phyloP scores from a whole-genome alignment of 2,329 filamentous ascomycete genomes.

The Emergomyces pasteurianus region DNA sequence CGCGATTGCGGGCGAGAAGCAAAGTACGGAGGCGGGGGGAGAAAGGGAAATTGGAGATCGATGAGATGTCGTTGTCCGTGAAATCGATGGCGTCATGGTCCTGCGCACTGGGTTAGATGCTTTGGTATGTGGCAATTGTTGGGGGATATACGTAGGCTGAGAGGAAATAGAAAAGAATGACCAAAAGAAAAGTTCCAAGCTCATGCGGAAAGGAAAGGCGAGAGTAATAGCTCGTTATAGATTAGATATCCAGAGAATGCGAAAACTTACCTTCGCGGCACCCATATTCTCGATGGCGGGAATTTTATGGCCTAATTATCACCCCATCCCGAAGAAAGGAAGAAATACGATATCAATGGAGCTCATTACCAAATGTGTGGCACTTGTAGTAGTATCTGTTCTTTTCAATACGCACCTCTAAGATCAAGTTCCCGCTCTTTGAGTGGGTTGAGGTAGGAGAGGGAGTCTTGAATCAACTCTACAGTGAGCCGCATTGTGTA shows the following conservation, averaged over 20 bases:
- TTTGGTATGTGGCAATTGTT: not conserved
- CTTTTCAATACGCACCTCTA: slow-evolving; percentile 93
- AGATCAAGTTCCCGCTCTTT: slow-evolving; percentile 98
- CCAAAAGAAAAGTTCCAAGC: not conserved
- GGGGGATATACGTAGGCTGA: not conserved
- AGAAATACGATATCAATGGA: slow-evolving; percentile 68
- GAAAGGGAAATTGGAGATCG: slow-evolving; percentile 83
- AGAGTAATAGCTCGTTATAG: not conserved
- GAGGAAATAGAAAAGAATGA: slow-evolving; percentile 2
- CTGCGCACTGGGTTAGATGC: slow-evolving; percentile 32
- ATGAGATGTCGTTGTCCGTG: slow-evolving; percentile 92
- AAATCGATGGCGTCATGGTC: slow-evolving; percentile 96
- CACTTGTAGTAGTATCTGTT: slow-evolving; percentile 97
- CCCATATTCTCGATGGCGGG: slow-evolving; percentile 95
- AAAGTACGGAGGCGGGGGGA: slow-evolving; percentile 79
- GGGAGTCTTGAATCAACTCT: slow-evolving; percentile 85
- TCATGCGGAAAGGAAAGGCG: not conserved
- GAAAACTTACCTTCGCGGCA: slow-evolving; percentile 73
- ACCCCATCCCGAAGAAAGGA: slow-evolving; percentile 21
- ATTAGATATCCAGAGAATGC: not conserved
- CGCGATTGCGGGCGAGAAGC: slow-evolving; percentile 78
- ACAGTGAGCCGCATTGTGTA: slow-evolving; percentile 78
- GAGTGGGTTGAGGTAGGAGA: slow-evolving; percentile 96
- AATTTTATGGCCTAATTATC: slow-evolving; percentile 82
- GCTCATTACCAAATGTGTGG: slow-evolving; percentile 49